Evolutionary conservation across 1,284 basidiomycete genomes (phyloP).

Genomic region (Sutorius eximius): DNA sequence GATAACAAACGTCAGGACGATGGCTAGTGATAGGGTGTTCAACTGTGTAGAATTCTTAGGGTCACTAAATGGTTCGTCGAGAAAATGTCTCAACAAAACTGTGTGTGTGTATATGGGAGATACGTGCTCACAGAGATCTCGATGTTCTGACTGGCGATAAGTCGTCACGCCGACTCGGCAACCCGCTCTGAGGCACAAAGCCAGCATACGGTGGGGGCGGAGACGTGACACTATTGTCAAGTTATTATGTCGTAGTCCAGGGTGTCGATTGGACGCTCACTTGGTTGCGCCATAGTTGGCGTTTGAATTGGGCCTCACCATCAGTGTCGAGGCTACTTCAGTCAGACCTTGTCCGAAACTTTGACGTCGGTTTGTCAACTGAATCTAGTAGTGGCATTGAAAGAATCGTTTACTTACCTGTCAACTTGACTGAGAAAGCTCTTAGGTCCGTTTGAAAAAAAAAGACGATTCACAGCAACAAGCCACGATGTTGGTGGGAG

Average conservation of each 20-base stretch:
- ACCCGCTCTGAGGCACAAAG: neutral
- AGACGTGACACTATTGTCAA: neutral
- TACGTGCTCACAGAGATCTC: constrained; percentile 8
- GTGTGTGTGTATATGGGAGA: neutral
- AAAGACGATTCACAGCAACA: neutral
- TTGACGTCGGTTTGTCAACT: neutral
- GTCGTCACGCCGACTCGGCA: neutral
- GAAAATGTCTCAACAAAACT: neutral
- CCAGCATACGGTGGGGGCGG: constrained; percentile 19
- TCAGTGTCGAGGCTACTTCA: neutral
- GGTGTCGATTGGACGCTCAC: neutral
- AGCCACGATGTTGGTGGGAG: too few species aligned
- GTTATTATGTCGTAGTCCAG: neutral
- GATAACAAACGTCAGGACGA: constrained; percentile 6
- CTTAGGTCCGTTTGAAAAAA: neutral
- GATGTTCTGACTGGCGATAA: neutral
- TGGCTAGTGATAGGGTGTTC: neutral
- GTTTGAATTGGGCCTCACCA: neutral
- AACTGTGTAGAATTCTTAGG: neutral
- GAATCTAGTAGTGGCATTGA: neutral
- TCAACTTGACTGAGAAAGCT: neutral
- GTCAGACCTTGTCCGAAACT: neutral
- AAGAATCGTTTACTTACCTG: neutral
- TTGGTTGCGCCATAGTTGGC: constrained; percentile 16
- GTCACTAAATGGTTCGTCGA: neutral